phyloP scores from a whole-genome alignment of 306 rosid genomes.

The Ceratonia siliqua region DNA sequence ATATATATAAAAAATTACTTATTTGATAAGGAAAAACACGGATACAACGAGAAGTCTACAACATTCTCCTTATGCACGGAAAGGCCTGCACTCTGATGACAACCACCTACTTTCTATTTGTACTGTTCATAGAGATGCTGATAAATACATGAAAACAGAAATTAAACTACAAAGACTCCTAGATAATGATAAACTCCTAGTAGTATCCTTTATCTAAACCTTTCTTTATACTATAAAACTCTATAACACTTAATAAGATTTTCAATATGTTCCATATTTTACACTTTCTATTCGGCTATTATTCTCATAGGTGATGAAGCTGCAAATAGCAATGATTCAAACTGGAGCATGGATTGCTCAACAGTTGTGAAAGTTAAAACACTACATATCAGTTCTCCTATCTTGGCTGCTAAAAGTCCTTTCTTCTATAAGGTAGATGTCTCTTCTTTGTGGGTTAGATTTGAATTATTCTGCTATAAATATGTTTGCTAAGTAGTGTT shows the following conservation, averaged over 20 bases:
- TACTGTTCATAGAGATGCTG: not conserved
- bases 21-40: not conserved
- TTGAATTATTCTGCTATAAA: not conserved
- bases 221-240: too few species aligned
- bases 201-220: not conserved
- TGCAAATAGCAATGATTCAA: slow-evolving; percentile 70
- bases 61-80: not conserved
- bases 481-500: slow-evolving; percentile 20
- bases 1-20: not conserved
- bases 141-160: not conserved
- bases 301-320: slow-evolving; percentile 77
- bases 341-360: slow-evolving; percentile 79
- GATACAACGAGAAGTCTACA: not conserved
- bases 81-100: not conserved
- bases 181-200: too few species aligned
- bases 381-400: slow-evolving; percentile 93
- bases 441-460: slow-evolving; percentile 10
- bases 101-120: too few species aligned
- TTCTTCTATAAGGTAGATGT: slow-evolving; percentile 82
- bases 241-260: not conserved
- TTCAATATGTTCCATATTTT: not conserved
- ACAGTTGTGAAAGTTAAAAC: slow-evolving; percentile 76
- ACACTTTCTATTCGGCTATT: slow-evolving; percentile 10
- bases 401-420: slow-evolving; percentile 98
- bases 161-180: not conserved